phyloP scores from a whole-genome alignment of 2,329 filamentous ascomycete genomes.

The Pseudocercospora eumusae region DNA sequence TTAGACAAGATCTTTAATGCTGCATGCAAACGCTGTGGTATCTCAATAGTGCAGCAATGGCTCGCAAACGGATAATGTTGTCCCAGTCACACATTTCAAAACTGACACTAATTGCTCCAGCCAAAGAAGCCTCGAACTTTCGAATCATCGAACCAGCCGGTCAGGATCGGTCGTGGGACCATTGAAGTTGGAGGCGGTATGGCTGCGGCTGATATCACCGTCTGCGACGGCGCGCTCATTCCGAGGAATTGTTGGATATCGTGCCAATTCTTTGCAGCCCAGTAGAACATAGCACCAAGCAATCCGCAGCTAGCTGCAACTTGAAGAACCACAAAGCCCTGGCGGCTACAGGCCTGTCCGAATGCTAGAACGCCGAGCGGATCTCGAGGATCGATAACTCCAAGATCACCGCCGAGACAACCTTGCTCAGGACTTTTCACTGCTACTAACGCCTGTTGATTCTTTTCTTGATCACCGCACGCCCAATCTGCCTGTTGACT shows the following conservation, averaged over 20 bases:
- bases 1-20: neutral
- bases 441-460: conserved; percentile 28
- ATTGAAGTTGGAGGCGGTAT: conserved; percentile 16
- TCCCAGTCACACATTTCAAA: neutral
- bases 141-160: conserved; percentile 17
- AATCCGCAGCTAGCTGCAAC: conserved; percentile 73
- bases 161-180: neutral
- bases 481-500: conserved; percentile 64
- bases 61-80: neutral
- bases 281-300: conserved; percentile 63
- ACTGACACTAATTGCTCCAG: neutral
- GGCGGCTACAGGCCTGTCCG: conserved; percentile 58
- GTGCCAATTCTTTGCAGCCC: conserved; percentile 41
- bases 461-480: conserved; percentile 49
- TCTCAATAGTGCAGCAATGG: neutral
- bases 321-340: conserved; percentile 69
- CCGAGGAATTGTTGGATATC: conserved; percentile 36
- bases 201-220: conserved; percentile 20
- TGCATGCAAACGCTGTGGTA: neutral
- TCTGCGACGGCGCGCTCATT: conserved; percentile 15
- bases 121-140: conserved; percentile 16
- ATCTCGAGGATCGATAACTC: conserved; percentile 62
- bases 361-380: conserved; percentile 76
- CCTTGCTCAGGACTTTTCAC: conserved; percentile 32
- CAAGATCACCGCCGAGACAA: conserved; percentile 41